Base-by-base conservation (phyloP, 148 eudicot genomes). In the Vaccinium darrowii region DNA sequence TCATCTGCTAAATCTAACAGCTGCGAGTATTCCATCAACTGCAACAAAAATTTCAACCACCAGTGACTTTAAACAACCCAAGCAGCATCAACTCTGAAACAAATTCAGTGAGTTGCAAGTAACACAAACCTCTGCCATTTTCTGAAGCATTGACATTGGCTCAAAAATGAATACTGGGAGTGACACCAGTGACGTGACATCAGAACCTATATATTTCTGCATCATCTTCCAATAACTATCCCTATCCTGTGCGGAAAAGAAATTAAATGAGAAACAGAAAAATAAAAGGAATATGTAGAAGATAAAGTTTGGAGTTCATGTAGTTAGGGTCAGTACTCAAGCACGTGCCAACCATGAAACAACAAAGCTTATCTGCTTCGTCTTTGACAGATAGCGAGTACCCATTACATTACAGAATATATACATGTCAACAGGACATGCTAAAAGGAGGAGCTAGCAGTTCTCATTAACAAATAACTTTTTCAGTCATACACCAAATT, bases 71-170 rank as follows among this genome's bases (percentile, higher is more conserved):
- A 27, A n/a, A 74, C 16, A 16, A 23, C 54, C 23, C 18, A 14
- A 51, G n/a, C 47, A 74, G 53, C 54, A 83, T 49, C 77, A 82
- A 47, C 25, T 23, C 15, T 18, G 33, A 69, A 15, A 49, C 7
- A 82, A 51, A 27, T 13, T 7, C 52, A 43, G 25, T 30, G 73
- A 1, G 25, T 8, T 25, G 21, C 49, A 71, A 63, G 50, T n/a
- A 73, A 57, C 79, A 88, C 87, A 82, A 89, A 97, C 99, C 99
- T 97, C 99, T 12, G 99, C 99, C 95, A 97, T 93, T 91, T 95
- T 97, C 84, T 97, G 99, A 85, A 95, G 91, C 98, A 95, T 95
- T 53, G 99, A 92, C 99, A 97, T 95, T 49, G 99, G 98, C 95
- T 97, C 99, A 91, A 95, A 97, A 82, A 97, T 97, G 83, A 92